Conservation (phyloP, 371 early-diverging fungal genomes). For the Rhizopus microsporus region DNA sequence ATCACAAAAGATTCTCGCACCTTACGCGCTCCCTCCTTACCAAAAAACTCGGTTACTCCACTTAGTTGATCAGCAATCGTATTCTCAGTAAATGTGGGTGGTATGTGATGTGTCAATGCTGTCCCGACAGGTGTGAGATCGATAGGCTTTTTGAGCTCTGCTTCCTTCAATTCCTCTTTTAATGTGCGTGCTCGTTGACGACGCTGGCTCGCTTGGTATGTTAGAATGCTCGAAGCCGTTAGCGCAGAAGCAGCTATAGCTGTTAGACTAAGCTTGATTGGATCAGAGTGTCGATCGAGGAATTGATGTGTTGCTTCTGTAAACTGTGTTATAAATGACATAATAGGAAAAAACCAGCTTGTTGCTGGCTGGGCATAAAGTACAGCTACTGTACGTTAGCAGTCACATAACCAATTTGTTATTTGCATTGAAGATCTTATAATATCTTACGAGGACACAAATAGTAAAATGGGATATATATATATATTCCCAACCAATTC, state of each 20-base stretch:
- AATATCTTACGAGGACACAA: too few species aligned
- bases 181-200: constrained; percentile 41
- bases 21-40: constrained; percentile 72
- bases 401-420: too few species aligned
- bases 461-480: too few species aligned
- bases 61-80: constrained; percentile 85
- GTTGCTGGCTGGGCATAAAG: too few species aligned
- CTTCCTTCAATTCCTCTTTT: constrained; percentile 41
- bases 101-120: constrained; percentile 4
- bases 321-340: constrained; percentile 14
- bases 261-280: constrained; percentile 38
- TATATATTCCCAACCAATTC: too few species aligned
- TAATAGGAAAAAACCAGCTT: neutral
- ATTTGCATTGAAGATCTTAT: too few species aligned
- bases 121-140: constrained; percentile 32
- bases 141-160: constrained; percentile 14
- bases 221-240: constrained; percentile 57
- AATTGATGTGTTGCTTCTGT: constrained; percentile 18
- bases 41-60: constrained; percentile 85
- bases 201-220: constrained; percentile 43
- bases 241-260: constrained; percentile 64
- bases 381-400: too few species aligned
- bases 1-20: constrained; percentile 77
- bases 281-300: constrained; percentile 18
- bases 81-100: constrained; percentile 48